Evolutionary conservation across 176 grass and related monocot species (phyloP).

Genomic region (Rhynchospora tenuis): DNA sequence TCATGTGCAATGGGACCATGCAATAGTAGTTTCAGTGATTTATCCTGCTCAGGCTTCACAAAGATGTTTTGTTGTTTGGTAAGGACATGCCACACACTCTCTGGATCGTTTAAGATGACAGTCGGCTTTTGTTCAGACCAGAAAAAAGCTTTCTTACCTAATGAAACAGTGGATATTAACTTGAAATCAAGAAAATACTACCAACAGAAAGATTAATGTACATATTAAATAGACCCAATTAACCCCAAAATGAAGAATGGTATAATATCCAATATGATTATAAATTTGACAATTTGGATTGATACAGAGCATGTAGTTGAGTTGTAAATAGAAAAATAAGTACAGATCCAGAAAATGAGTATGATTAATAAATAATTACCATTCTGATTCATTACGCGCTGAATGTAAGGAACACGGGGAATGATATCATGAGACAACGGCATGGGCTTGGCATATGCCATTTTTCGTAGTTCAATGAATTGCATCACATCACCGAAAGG

Average conservation of each 20-base stretch:
- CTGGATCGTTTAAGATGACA: constrained; percentile 48
- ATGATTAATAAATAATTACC: neutral
- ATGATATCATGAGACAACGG: constrained; percentile 17
- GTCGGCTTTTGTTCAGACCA: constrained; percentile 50
- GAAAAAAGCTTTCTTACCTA: constrained; percentile 40
- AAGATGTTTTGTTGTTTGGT: constrained; percentile 41
- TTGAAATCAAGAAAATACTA: no score
- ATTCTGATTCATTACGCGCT: neutral
- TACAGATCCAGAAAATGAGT: no score
- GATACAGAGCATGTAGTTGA: no score
- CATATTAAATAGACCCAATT: no score
- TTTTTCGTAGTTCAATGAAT: neutral
- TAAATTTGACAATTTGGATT: no score
- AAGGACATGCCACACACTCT: constrained; percentile 39
- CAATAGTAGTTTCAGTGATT: neutral
- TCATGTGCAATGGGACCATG: constrained; percentile 20
- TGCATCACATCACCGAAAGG: constrained; percentile 16
- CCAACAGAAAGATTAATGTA: no score
- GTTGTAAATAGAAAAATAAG: no score
- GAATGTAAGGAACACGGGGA: neutral
- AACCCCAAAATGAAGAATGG: no score
- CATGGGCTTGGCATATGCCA: constrained; percentile 25
- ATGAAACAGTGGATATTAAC: no score
- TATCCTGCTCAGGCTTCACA: constrained; percentile 15
- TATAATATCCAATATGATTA: no score